Evolutionary conservation across 2,329 filamentous ascomycete genomes (phyloP).

Genomic region (Colletotrichum incanum): DNA sequence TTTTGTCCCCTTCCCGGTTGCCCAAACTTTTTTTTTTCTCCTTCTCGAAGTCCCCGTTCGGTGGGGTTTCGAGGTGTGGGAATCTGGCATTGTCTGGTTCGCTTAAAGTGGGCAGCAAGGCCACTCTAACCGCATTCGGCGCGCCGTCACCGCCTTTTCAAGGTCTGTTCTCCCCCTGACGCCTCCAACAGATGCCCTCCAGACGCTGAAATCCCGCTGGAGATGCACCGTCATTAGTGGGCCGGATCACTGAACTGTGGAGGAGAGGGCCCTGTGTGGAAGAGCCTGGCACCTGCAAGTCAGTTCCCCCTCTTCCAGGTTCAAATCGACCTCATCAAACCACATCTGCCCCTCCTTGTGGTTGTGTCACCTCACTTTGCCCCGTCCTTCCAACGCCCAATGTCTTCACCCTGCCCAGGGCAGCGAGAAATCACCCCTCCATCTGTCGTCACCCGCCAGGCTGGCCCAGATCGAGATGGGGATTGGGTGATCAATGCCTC

Average conservation of each 20-base stretch:
- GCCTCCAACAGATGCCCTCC: slow-evolving; percentile 27
- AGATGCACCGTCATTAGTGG: slow-evolving; percentile 35
- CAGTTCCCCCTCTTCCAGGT: slow-evolving; percentile 13
- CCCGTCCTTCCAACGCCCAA: not conserved
- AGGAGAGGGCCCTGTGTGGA: slow-evolving; percentile 30
- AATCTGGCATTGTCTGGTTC: slow-evolving; percentile 37
- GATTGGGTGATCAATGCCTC: slow-evolving; percentile 26
- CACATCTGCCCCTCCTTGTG: slow-evolving; percentile 30
- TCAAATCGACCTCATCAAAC: slow-evolving; percentile 29
- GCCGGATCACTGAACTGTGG: slow-evolving; percentile 12
- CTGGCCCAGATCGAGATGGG: slow-evolving; percentile 23
- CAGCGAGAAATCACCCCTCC: slow-evolving; percentile 11
- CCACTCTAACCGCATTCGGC: slow-evolving; percentile 23
- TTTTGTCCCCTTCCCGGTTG: slow-evolving; percentile 42
- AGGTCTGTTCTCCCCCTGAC: slow-evolving; percentile 17
- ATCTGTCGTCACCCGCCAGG: slow-evolving; percentile 30
- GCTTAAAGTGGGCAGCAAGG: slow-evolving; percentile 30
- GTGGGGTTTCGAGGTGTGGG: slow-evolving; percentile 24
- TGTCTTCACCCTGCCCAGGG: not conserved
- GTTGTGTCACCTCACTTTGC: slow-evolving; percentile 19
- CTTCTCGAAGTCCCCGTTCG: slow-evolving; percentile 10
- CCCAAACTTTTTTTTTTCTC: slow-evolving; percentile 52
- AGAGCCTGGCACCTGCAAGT: slow-evolving; percentile 29
- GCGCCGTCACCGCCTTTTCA: slow-evolving; percentile 42
- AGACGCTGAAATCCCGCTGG: slow-evolving; percentile 35